A percentile compares a stretch with the other conserved stretches of the same genome.
These are phyloP conservation scores for Torulaspora globosa DNA, from an alignment of 1,139 yeast species.

Conservation along the genomic window DNA sequence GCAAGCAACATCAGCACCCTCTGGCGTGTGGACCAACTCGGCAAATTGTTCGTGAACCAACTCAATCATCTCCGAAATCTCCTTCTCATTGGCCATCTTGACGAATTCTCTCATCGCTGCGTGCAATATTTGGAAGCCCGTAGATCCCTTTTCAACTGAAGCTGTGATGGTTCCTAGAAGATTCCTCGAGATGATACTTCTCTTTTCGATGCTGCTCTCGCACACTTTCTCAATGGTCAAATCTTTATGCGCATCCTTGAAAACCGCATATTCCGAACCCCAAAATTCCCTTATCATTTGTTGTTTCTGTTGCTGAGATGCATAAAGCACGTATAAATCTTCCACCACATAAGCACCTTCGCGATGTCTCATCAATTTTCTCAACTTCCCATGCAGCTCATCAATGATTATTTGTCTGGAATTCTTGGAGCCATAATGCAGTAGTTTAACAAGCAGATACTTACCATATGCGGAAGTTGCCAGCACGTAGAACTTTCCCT, in stretches of 20 bases:
- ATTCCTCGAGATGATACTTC: conserved; percentile 70
- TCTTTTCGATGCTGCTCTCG: conserved; percentile 73
- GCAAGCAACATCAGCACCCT: conserved; percentile 89
- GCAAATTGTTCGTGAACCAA: conserved; percentile 84
- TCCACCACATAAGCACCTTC: conserved; percentile 99
- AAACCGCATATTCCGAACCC: conserved; percentile 94
- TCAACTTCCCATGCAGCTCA: conserved; percentile 84
- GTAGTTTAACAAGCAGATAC: conserved; percentile 77
- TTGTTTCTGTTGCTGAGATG: conserved; percentile 76
- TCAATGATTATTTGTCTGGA: conserved; percentile 70
- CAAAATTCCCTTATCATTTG: conserved; percentile 95
- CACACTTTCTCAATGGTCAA: conserved; percentile 64
- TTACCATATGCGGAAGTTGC: conserved; percentile 95
- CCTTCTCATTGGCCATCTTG: conserved; percentile 60
- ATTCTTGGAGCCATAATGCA: conserved; percentile 86
- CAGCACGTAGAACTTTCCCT: conserved; percentile 72
- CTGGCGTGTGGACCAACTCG: conserved; percentile 90
- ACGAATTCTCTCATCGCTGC: conserved; percentile 93
- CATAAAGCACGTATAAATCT: conserved; percentile 82
- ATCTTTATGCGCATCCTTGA: conserved; percentile 67
- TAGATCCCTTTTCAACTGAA: conserved; percentile 90
- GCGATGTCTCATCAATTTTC: conserved; percentile 92
- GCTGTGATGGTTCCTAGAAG: conserved; percentile 80
- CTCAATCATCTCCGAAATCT: conserved; percentile 78
- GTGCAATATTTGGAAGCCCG: conserved; percentile 93